phyloP scores from a whole-genome alignment of 2,329 filamentous ascomycete genomes.

The Paecilomyces formosus region DNA sequence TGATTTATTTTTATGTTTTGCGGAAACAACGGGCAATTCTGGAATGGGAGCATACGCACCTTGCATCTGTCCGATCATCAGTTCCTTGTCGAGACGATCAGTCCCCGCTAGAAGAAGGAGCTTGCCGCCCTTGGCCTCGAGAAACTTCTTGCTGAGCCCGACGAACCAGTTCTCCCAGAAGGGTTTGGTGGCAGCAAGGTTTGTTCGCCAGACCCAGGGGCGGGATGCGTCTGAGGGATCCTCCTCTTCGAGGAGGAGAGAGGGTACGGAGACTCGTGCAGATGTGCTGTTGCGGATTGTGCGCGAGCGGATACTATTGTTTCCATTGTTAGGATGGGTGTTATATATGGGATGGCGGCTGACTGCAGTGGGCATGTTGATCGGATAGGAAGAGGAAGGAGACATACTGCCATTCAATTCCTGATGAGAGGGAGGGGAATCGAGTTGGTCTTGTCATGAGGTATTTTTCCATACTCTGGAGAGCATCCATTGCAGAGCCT shows the following conservation, averaged over 20 bases:
- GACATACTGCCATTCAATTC: slow-evolving; percentile 79
- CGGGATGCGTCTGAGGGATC: slow-evolving; percentile 63
- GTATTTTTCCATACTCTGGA: slow-evolving; percentile 91
- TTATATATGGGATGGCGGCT: no score
- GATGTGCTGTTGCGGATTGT: slow-evolving; percentile 77
- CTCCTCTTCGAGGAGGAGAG: slow-evolving; percentile 57
- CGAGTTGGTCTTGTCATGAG: slow-evolving; percentile 70
- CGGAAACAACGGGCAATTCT: no score
- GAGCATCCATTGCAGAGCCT: slow-evolving; percentile 85
- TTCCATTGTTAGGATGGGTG: no score
- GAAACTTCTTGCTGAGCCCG: slow-evolving; percentile 80
- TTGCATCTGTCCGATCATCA: slow-evolving; percentile 97
- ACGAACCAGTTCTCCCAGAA: slow-evolving; percentile 96
- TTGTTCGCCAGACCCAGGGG: slow-evolving; percentile 87
- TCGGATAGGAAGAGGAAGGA: no score
- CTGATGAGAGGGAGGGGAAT: slow-evolving; percentile 70
- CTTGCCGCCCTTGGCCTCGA: slow-evolving; percentile 74
- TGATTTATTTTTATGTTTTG: no score
- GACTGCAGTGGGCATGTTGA: not conserved
- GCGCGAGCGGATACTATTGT: slow-evolving; percentile 59
- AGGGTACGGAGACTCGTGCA: slow-evolving; percentile 82
- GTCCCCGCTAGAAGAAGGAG: slow-evolving; percentile 79
- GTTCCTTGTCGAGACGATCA: slow-evolving; percentile 79
- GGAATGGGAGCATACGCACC: slow-evolving; percentile 43
- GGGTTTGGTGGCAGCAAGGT: slow-evolving; percentile 72